A percentile compares a stretch with the other conserved stretches of the same genome.
phyloP scores from a whole-genome alignment of 2,329 filamentous ascomycete species.

The Nothomitra cinnamomea region DNA sequence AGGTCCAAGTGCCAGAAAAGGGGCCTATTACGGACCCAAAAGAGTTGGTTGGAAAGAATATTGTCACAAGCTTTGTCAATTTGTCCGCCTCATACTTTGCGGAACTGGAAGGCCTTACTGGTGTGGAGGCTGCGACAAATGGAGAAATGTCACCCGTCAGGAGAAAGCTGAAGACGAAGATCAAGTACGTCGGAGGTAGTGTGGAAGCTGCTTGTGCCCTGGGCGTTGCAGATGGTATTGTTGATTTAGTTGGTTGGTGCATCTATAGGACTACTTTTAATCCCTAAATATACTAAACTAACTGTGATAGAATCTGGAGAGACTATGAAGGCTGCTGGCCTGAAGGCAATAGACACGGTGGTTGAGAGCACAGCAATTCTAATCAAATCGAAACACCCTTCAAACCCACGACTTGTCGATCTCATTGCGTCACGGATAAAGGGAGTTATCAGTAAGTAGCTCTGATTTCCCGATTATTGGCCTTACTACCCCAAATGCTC shows the following conservation, averaged over 20 bases:
- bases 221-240: constrained; percentile 90
- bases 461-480: background rate
- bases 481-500: background rate
- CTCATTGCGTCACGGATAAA: constrained; percentile 74
- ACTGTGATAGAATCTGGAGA: constrained; percentile 66
- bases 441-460: constrained; percentile 69
- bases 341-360: constrained; percentile 89
- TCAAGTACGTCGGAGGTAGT: constrained; percentile 89
- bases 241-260: constrained; percentile 71
- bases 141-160: constrained; percentile 20
- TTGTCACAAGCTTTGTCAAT: constrained; percentile 88
- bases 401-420: constrained; percentile 63
- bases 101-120: constrained; percentile 43
- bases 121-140: constrained; percentile 19
- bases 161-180: constrained; percentile 61
- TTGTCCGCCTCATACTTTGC: constrained; percentile 73
- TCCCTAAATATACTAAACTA: background rate
- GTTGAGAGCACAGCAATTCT: constrained; percentile 75
- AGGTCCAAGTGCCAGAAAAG: constrained; percentile 91
- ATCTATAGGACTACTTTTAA: constrained; percentile 21
- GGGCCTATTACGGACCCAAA: constrained; percentile 51
- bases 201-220: constrained; percentile 93
- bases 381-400: constrained; percentile 75
- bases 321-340: constrained; percentile 89
- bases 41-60: constrained; percentile 78